Evolutionary conservation across 2,329 filamentous ascomycete genomes (phyloP).

Genomic region (Aspergillus ruber): DNA sequence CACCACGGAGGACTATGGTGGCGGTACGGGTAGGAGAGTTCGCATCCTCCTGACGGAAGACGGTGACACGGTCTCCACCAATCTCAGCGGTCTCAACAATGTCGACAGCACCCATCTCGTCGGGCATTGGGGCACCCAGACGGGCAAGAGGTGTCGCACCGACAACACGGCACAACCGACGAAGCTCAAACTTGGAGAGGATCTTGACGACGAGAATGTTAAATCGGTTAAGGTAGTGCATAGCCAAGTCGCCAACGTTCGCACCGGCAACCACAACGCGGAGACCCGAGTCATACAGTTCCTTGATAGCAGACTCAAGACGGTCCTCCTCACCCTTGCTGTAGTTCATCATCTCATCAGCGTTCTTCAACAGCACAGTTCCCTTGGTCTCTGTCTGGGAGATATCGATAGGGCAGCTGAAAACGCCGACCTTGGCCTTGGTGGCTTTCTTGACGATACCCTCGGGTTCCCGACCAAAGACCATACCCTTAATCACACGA

Average conservation of each 20-base stretch:
- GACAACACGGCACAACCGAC: constrained; percentile 89
- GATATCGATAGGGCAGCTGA: constrained; percentile 90
- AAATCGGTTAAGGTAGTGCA: constrained; percentile 97
- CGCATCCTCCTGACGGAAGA: constrained; percentile 81
- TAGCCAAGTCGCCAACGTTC: constrained; percentile 88
- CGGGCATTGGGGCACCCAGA: constrained; percentile 96
- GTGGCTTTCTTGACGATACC: constrained; percentile 82
- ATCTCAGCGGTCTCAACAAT: constrained; percentile 96
- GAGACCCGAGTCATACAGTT: constrained; percentile 87
- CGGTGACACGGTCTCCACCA: constrained; percentile 93
- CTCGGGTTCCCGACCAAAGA: constrained; percentile 93
- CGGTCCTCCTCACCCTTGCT: constrained; percentile 93
- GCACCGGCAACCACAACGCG: constrained; percentile 87
- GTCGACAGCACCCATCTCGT: constrained; percentile 95
- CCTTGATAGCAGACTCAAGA: constrained; percentile 86
- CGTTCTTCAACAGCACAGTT: constrained; percentile 91
- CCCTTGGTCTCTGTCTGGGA: constrained; percentile 98
- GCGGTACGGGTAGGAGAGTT: constrained; percentile 86
- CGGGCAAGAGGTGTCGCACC: constrained; percentile 94
- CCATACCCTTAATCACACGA: constrained; percentile 94
- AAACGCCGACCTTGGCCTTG: constrained; percentile 95
- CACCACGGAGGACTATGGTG: constrained; percentile 87
- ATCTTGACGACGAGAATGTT: constrained; percentile 95
- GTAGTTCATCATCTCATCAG: constrained; percentile 98
- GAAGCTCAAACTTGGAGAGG: constrained; percentile 95